Evolutionary conservation across 352 stramenopile genomes (phyloP).

Genomic region (Pythium vanterpoolii): DNA sequence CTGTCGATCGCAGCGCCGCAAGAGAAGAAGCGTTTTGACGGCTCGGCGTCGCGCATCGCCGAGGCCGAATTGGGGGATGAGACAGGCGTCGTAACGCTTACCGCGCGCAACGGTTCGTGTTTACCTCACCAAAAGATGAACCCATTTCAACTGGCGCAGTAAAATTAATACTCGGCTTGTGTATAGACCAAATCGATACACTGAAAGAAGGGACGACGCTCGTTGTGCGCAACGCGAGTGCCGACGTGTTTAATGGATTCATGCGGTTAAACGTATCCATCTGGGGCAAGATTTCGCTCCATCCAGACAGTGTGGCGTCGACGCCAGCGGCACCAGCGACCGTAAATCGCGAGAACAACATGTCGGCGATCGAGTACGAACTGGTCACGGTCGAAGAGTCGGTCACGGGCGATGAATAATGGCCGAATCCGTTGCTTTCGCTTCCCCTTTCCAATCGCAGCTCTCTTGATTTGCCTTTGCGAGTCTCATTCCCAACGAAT

Average conservation of each 20-base stretch:
- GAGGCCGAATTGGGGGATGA: conserved; percentile 79
- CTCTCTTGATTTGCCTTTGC: not conserved
- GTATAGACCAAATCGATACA: conserved; percentile 78
- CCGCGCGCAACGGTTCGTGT: conserved; percentile 64
- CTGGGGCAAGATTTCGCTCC: conserved; percentile 71
- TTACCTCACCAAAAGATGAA: not conserved
- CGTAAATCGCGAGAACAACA: conserved; percentile 62
- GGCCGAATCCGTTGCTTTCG: not conserved
- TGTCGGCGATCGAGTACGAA: conserved; percentile 83
- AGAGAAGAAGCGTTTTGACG: conserved; percentile 76
- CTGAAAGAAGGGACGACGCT: conserved; percentile 50
- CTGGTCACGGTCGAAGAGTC: conserved; percentile 71
- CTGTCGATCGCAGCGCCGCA: conserved; percentile 50
- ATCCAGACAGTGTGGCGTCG: conserved; percentile 74
- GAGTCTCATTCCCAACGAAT: not conserved
- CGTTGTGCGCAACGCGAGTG: conserved; percentile 80
- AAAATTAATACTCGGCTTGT: no score
- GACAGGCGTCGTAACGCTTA: conserved; percentile 80
- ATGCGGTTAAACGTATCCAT: conserved; percentile 84
- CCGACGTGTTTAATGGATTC: conserved; percentile 84
- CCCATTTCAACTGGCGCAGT: no score
- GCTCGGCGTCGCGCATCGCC: conserved; percentile 57
- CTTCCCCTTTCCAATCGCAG: not conserved
- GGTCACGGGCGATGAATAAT: conserved; percentile 29
- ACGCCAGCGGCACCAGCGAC: conserved; percentile 50